Percentiles rank a stretch among this genome's conserved stretches.
Conservation (phyloP, 306 rosid species). For the Acmispon strigosus region DNA sequence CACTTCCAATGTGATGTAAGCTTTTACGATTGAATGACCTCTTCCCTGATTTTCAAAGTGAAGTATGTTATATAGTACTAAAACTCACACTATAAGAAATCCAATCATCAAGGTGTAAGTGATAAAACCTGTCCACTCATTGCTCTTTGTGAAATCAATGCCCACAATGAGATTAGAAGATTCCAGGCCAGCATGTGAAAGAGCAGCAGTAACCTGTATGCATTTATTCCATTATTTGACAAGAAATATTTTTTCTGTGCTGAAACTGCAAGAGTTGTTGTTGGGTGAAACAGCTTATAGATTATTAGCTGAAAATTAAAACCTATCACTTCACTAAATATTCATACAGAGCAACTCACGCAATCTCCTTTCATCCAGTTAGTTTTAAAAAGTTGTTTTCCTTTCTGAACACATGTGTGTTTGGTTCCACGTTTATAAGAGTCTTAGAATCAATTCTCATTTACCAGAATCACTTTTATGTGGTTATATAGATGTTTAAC, state of each 20-base stretch:
- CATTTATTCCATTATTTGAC: conserved; percentile 24
- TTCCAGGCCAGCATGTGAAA: conserved; percentile 78
- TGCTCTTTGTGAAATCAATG: conserved; percentile 93
- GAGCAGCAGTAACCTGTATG: conserved; percentile 74
- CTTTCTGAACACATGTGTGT: too few species aligned
- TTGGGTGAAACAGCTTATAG: background rate
- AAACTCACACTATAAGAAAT: background rate
- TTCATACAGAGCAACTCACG: too few species aligned
- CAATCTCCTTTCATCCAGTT: too few species aligned
- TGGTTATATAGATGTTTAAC: too few species aligned
- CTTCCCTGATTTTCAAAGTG: conserved; percentile 43
- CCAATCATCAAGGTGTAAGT: conserved; percentile 17
- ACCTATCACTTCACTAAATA: background rate
- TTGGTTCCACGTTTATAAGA: too few species aligned
- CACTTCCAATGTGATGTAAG: conserved; percentile 70
- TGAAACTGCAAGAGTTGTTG: background rate
- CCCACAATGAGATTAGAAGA: conserved; percentile 91
- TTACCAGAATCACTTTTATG: too few species aligned
- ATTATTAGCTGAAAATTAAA: background rate
- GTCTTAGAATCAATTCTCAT: too few species aligned
- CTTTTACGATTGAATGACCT: conserved; percentile 74
- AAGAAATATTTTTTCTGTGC: background rate
- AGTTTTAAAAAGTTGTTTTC: too few species aligned
- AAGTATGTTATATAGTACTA: conserved; percentile 1
- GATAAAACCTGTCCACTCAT: conserved; percentile 83